Conservation (phyloP, 2,329 filamentous ascomycete species). For the Verticillium zaregamsianum region DNA sequence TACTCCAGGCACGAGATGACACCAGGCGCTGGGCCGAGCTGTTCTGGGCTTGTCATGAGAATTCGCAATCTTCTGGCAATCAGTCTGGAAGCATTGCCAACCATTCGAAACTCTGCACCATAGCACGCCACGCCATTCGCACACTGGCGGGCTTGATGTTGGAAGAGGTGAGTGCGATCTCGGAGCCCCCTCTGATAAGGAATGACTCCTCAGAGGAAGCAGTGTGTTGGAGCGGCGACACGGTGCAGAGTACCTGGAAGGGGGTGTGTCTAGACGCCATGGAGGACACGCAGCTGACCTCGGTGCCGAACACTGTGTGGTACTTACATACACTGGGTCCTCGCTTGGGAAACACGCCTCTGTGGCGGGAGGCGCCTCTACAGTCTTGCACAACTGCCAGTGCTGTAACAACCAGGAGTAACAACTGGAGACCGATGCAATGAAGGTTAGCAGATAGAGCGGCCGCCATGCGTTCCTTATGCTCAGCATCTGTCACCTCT, state of each 20-base stretch:
- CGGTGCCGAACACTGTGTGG: not conserved
- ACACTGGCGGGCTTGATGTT: not conserved
- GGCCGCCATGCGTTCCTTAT: not conserved
- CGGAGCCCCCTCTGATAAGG: constrained; percentile 1
- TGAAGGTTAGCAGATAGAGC: not conserved
- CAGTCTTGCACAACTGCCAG: not conserved
- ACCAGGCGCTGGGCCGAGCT: not conserved
- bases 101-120: not conserved
- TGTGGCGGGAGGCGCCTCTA: not conserved
- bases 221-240: not conserved
- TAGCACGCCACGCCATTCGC: not conserved
- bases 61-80: not conserved
- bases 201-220: not conserved
- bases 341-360: not conserved
- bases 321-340: not conserved
- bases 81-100: not conserved
- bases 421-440: not conserved
- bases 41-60: not conserved
- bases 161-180: not conserved
- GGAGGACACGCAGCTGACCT: not conserved
- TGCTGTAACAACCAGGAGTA: not conserved
- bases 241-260: not conserved
- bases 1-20: not conserved
- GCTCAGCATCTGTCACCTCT: no score
- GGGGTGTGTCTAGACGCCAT: not conserved